Percentiles rank a stretch among this genome's conserved stretches.
Evolutionary conservation across 2,329 filamentous ascomycete species (phyloP).

Genomic region (Ceratocystis colombiana): DNA sequence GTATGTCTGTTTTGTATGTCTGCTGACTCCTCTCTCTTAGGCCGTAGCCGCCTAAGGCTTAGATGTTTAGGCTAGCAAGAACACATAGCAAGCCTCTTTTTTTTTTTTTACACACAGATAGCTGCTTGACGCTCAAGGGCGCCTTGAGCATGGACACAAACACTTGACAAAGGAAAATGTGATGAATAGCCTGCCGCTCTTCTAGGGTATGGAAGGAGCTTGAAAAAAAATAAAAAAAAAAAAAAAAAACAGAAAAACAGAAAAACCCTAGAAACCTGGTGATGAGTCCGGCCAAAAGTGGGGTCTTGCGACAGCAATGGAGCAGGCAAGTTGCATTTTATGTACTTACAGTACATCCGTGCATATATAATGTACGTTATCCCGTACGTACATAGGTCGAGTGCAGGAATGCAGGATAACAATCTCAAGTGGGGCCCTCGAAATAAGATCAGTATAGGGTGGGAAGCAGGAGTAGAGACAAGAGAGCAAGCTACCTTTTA

Average conservation of each 20-base stretch:
- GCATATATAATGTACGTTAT: neutral
- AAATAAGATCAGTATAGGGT: neutral
- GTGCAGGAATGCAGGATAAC: neutral
- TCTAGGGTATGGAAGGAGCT: neutral
- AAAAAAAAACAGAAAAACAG: neutral
- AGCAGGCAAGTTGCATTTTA: neutral
- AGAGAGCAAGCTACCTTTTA: neutral
- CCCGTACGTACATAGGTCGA: too few relatives aligned
- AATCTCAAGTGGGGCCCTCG: neutral
- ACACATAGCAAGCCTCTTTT: neutral
- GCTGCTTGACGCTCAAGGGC: neutral
- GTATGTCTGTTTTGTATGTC: neutral
- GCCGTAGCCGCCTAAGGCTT: too few relatives aligned
- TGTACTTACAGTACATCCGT: neutral
- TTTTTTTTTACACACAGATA: neutral
- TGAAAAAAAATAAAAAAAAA: neutral
- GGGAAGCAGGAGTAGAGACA: neutral
- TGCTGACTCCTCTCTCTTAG: neutral
- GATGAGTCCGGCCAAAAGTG: slow-evolving; percentile 5
- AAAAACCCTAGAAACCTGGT: neutral
- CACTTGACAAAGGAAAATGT: neutral
- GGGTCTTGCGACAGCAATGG: slow-evolving; percentile 5
- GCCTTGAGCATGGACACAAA: neutral
- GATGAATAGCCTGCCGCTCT: neutral
- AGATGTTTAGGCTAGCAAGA: too few relatives aligned